Evolutionary conservation across 306 rosid species (phyloP), one percentile per base, ranked within the genome.

Genomic region (Ceratonia siliqua): DNA sequence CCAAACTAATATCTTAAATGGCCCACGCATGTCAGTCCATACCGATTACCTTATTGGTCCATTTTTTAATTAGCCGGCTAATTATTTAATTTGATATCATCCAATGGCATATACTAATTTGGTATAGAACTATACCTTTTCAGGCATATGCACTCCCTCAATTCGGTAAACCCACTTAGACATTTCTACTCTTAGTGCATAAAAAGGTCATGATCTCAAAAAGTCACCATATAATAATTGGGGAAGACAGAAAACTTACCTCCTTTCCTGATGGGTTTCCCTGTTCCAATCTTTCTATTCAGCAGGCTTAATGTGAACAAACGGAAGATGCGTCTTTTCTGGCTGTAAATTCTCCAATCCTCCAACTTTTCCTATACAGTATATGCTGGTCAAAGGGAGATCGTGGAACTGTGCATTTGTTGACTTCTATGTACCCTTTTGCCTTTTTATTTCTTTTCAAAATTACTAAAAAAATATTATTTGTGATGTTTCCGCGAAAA

Each of bases 341-440:
- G 59, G 17, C 30, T 50, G 41, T 54, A 39, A 70, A 70, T 36
- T 14, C 64, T 24, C 5, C 65, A 13, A 14, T 3, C 36, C 20
- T 5, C 4, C 15, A 33, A 14, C n/a, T 65, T 9, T 32, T 9
- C 22, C 9, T 6, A 5, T 49, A 46, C 20, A 6, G 61, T 6
- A 55, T 28, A 54, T 76, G 70, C 21, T 46, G 56, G 73, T 71
- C 66, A 75, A 62, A 68, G 12, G 15, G 13, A 72, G 70, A 68
- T n/a, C n/a, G 63, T 57, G 75, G 20, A 45, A 68, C 78, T 72
- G 72, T 81, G 66, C 53, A 69, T 32, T 56, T 74, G 71, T 87
- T 82, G 84, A 78, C 85, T 87, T 73, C 6, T 13, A 8, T 11
- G 11, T 3, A 32, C 22, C 30, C 15, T 12, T 12, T 14, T 49